Conservation (phyloP, 179 eudicot genomes). For the Corrigiola litoralis region DNA sequence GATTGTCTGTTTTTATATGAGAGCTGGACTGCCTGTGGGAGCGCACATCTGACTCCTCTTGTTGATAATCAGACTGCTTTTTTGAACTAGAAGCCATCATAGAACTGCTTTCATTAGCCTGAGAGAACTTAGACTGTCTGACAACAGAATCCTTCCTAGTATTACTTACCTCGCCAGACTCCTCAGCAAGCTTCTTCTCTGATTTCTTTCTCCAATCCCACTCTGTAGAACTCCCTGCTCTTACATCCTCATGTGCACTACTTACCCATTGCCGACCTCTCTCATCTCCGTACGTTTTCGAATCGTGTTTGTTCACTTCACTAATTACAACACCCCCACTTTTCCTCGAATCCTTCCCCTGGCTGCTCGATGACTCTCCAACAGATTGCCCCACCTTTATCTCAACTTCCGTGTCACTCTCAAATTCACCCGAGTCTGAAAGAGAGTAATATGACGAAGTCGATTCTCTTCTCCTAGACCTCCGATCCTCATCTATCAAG, state of each 20-base stretch:
- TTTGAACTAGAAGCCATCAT: constrained; percentile 30
- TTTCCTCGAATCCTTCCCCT: constrained; percentile 29
- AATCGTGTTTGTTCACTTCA: constrained; percentile 29
- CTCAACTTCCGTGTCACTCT: constrained; percentile 41
- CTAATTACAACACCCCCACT: constrained; percentile 29
- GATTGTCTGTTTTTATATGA: constrained; percentile 26
- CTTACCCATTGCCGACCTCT: constrained; percentile 13
- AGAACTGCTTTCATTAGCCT: constrained; percentile 27
- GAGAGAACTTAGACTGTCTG: constrained; percentile 19
- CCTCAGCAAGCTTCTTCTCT: constrained; percentile 69
- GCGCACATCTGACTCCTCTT: constrained; percentile 21
- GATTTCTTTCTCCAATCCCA: constrained; percentile 67
- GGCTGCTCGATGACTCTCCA: constrained; percentile 29
- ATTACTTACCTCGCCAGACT: constrained; percentile 23
- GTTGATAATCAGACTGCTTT: constrained; percentile 22
- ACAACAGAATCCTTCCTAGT: constrained; percentile 25
- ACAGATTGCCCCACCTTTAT: constrained; percentile 26
- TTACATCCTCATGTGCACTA: constrained; percentile 17
- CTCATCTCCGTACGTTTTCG: constrained; percentile 21
- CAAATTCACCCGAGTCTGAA: constrained; percentile 45
- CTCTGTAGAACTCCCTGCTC: constrained; percentile 30
- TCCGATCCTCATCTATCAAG: constrained; percentile 26
- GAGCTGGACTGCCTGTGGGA: constrained; percentile 30
- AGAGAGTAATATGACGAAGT: constrained; percentile 55
- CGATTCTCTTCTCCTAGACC: constrained; percentile 49